Percentiles rank a stretch among this genome's conserved stretches.
Conservation (phyloP, 805 yeast genomes). For the Kodamaea kakaduensis region DNA sequence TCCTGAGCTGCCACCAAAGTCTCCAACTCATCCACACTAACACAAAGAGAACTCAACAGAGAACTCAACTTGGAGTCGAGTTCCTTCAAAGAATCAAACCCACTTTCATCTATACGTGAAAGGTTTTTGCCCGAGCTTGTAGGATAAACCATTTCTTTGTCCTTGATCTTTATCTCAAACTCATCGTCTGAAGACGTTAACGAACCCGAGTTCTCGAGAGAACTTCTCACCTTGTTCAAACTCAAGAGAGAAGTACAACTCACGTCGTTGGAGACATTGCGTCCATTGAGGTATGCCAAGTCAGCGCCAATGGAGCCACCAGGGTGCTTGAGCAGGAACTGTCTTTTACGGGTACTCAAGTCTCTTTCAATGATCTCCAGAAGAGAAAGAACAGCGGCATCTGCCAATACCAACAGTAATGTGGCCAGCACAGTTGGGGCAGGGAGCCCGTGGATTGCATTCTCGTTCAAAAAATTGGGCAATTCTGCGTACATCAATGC, state of each 20-base stretch:
- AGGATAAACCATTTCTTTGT: too few species aligned
- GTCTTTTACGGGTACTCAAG: constrained; percentile 44
- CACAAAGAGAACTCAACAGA: neutral
- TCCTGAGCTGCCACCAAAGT: constrained; percentile 16
- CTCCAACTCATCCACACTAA: constrained; percentile 1
- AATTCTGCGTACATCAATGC: constrained; percentile 60
- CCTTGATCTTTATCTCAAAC: constrained; percentile 2
- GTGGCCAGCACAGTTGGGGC: constrained; percentile 90
- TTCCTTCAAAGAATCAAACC: too few species aligned
- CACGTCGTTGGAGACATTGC: constrained; percentile 9
- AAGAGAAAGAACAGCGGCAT: constrained; percentile 71
- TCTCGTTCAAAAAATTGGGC: constrained; percentile 56
- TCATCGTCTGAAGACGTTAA: constrained; percentile 22
- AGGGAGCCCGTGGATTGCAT: constrained; percentile 66
- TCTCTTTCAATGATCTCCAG: constrained; percentile 64
- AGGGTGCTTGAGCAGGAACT: constrained; percentile 76
- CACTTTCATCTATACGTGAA: too few species aligned
- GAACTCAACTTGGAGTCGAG: too few species aligned
- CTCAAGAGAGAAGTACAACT: constrained; percentile 12
- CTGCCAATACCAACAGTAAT: constrained; percentile 68
- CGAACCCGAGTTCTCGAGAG: constrained; percentile 9
- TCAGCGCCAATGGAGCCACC: constrained; percentile 83
- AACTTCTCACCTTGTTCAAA: constrained; percentile 11
- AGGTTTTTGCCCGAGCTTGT: too few species aligned
- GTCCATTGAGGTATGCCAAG: constrained; percentile 34